Evolutionary conservation across 352 stramenopile species (phyloP).

Genomic region (Thraustochytrium striatum): DNA sequence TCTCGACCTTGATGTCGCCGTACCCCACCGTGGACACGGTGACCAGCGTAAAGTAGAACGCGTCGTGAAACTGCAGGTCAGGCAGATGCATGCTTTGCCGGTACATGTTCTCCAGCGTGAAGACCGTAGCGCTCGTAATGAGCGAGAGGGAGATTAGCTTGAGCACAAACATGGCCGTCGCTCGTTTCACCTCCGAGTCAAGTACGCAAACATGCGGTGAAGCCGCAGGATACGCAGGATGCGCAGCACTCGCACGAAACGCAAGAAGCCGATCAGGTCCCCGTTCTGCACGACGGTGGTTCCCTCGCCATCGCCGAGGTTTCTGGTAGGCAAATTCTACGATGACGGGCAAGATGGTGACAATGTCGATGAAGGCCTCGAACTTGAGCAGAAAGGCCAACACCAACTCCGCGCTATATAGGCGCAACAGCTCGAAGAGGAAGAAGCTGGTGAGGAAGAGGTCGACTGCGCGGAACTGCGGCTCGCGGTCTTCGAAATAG

Average conservation of each 20-base stretch:
- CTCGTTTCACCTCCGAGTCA: not conserved
- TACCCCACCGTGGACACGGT: conserved; percentile 34
- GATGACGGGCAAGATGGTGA: conserved; percentile 23
- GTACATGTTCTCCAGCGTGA: conserved; percentile 7
- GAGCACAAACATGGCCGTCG: conserved; percentile 19
- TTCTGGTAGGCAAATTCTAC: not conserved
- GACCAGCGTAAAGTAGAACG: conserved; percentile 43
- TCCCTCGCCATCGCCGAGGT: not conserved
- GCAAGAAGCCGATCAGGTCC: conserved; percentile 8
- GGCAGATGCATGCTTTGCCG: conserved; percentile 8
- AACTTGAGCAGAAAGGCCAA: not conserved
- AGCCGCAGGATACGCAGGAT: conserved; percentile 26
- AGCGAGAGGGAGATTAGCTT: conserved; percentile 32
- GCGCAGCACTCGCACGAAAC: conserved; percentile 4
- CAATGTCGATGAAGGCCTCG: not conserved
- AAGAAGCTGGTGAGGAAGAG: not conserved
- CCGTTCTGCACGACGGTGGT: not conserved
- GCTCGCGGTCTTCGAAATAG: not conserved
- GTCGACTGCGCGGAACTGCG: not conserved
- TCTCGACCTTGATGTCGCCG: conserved; percentile 12
- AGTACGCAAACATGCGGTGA: conserved; percentile 24
- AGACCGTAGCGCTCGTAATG: conserved; percentile 11
- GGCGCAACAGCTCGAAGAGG: conserved; percentile 10
- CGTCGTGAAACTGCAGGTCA: conserved; percentile 11
- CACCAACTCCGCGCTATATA: not conserved